Percentiles rank a stretch among this genome's conserved stretches.
phyloP scores from a whole-genome alignment of 1,284 basidiomycete species.

The Marasmius tenuissimus region DNA sequence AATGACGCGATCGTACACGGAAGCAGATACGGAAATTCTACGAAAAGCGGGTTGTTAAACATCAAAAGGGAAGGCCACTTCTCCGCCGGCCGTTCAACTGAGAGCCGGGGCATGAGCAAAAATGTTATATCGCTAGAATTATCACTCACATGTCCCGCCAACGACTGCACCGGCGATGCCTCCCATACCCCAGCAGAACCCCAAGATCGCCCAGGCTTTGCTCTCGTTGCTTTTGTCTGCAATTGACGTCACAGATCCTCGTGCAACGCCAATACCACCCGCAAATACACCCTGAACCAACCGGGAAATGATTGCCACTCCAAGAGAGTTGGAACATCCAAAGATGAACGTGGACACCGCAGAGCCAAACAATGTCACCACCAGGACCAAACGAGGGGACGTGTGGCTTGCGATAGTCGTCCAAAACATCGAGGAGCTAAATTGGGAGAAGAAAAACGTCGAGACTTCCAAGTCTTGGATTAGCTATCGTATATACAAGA shows the following conservation, averaged over 20 bases:
- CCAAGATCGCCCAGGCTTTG: slow-evolving; percentile 90
- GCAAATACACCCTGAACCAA: slow-evolving; percentile 94
- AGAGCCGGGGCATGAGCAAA: too few species aligned
- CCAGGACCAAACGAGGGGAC: slow-evolving; percentile 83
- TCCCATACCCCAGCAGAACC: slow-evolving; percentile 97
- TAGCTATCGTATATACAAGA: slow-evolving; percentile 7
- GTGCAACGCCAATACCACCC: slow-evolving; percentile 92
- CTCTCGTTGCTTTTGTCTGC: slow-evolving; percentile 92
- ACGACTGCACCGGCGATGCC: slow-evolving; percentile 90
- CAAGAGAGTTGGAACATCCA: slow-evolving; percentile 82
- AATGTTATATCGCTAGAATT: neutral
- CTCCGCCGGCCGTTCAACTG: slow-evolving; percentile 83
- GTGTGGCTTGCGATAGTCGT: slow-evolving; percentile 67
- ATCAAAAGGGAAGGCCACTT: slow-evolving; percentile 71
- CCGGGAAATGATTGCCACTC: slow-evolving; percentile 84
- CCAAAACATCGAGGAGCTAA: slow-evolving; percentile 91
- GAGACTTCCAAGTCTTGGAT: slow-evolving; percentile 48
- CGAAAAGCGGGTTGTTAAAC: slow-evolving; percentile 73
- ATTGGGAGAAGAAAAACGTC: slow-evolving; percentile 83
- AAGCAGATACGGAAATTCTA: slow-evolving; percentile 88
- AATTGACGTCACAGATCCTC: slow-evolving; percentile 87
- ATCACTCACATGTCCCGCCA: slow-evolving; percentile 73
- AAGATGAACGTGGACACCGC: slow-evolving; percentile 79
- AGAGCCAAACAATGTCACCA: slow-evolving; percentile 83
- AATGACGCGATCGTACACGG: slow-evolving; percentile 80